Percentiles rank a stretch among this genome's conserved stretches.
Evolutionary conservation across 2,329 filamentous ascomycete genomes (phyloP).

Genomic region (Cryoendolithus antarcticus): DNA sequence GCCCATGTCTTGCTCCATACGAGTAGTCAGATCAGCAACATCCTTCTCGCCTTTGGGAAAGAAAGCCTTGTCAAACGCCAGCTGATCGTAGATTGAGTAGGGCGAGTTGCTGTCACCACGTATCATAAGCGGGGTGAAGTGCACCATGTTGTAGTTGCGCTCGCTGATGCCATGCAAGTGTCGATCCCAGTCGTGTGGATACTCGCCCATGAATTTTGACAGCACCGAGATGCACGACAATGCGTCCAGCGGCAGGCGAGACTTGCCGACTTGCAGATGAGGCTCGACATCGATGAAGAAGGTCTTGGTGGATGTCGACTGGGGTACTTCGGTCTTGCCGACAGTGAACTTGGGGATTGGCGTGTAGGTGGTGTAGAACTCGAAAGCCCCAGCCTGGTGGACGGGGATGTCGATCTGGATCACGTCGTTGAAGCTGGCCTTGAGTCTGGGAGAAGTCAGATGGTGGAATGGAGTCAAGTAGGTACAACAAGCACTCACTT

Average conservation of each 20-base stretch:
- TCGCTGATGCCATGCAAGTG: constrained; percentile 80
- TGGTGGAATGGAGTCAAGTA: background rate
- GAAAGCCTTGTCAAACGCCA: constrained; percentile 66
- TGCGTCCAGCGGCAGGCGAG: constrained; percentile 68
- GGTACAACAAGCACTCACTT: constrained; percentile 49
- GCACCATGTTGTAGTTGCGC: constrained; percentile 96
- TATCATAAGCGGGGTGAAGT: constrained; percentile 88
- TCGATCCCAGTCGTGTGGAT: constrained; percentile 78
- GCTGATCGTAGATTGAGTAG: constrained; percentile 91
- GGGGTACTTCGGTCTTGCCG: constrained; percentile 35
- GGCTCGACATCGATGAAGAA: constrained; percentile 95
- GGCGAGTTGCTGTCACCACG: constrained; percentile 88
- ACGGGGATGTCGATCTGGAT: constrained; percentile 86
- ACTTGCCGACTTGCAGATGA: constrained; percentile 58
- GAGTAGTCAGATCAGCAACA: constrained; percentile 61
- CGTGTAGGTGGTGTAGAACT: constrained; percentile 87
- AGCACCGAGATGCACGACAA: constrained; percentile 87
- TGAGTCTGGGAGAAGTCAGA: constrained; percentile 46
- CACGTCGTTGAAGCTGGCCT: constrained; percentile 83
- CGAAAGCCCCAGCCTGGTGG: constrained; percentile 71
- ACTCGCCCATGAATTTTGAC: constrained; percentile 96
- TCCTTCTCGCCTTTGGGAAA: constrained; percentile 82
- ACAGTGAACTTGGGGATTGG: constrained; percentile 69
- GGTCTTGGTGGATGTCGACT: constrained; percentile 48
- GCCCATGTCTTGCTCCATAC: constrained; percentile 73